phyloP scores from a whole-genome alignment of 2,329 filamentous ascomycete species.

The Cladosporium sp. region DNA sequence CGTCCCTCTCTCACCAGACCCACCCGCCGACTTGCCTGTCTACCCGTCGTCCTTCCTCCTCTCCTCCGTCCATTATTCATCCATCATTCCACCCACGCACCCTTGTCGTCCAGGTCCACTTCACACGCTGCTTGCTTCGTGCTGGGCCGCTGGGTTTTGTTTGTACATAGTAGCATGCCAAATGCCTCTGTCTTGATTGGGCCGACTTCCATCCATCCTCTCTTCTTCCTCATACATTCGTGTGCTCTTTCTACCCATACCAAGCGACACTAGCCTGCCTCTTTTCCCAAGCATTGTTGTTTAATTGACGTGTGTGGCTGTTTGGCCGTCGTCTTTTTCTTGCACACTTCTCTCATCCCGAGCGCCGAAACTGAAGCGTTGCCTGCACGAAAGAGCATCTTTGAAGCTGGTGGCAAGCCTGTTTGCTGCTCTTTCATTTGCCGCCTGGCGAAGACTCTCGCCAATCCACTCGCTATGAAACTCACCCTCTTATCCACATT shows the following conservation, averaged over 20 bases:
- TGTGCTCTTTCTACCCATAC: too few relatives aligned
- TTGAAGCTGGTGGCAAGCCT: too few relatives aligned
- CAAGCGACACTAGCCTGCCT: too few relatives aligned
- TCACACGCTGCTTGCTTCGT: neutral
- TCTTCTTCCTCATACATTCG: neutral
- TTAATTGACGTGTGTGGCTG: too few relatives aligned
- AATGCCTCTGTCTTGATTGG: neutral
- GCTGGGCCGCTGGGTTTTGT: neutral
- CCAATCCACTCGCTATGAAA: neutral
- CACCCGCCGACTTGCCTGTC: neutral
- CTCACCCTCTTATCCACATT: neutral
- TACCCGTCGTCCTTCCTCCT: too few relatives aligned
- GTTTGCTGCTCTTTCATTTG: too few relatives aligned
- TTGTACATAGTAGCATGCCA: neutral
- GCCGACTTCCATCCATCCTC: neutral
- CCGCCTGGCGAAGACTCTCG: neutral
- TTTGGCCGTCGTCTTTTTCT: too few relatives aligned
- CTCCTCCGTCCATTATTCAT: too few relatives aligned
- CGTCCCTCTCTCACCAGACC: neutral
- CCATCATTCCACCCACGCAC: neutral
- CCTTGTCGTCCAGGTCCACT: neutral
- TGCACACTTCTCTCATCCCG: too few relatives aligned
- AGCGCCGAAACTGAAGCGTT: too few relatives aligned
- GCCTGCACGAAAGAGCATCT: too few relatives aligned
- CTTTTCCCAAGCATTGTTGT: too few relatives aligned